phyloP scores from a whole-genome alignment of 2,329 filamentous ascomycete genomes.

The Cercospora canescens region DNA sequence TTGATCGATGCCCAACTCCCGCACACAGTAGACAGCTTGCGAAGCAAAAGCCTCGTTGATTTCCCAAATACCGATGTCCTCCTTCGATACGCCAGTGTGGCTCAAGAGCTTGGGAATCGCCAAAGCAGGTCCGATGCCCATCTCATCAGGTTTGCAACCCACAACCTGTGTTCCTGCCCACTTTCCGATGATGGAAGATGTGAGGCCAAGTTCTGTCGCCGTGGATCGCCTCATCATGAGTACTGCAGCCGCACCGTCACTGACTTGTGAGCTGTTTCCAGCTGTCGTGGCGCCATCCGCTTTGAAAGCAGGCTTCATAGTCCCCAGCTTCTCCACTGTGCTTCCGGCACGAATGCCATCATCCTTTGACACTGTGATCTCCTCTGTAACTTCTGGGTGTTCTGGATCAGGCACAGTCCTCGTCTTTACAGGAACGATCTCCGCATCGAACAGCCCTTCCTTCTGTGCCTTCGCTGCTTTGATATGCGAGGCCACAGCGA shows the following conservation, averaged over 20 bases:
- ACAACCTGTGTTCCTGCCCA: conserved; percentile 76
- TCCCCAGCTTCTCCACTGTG: conserved; percentile 68
- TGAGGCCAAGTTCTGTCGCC: conserved; percentile 70
- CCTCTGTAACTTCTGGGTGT: conserved; percentile 49
- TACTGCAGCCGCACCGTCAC: conserved; percentile 81
- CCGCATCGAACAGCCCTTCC: conserved; percentile 68
- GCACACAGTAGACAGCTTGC: conserved; percentile 68
- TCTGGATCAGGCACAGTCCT: conserved; percentile 65
- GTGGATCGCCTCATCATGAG: conserved; percentile 83
- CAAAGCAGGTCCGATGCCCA: conserved; percentile 86
- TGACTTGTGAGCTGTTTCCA: conserved; percentile 82
- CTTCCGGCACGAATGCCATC: conserved; percentile 77
- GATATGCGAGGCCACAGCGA: conserved; percentile 73
- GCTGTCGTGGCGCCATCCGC: conserved; percentile 75
- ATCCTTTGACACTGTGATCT: conserved; percentile 71
- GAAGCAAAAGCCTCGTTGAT: conserved; percentile 80
- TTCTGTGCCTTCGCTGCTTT: conserved; percentile 71
- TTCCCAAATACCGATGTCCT: conserved; percentile 84
- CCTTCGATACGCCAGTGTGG: conserved; percentile 63
- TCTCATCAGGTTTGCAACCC: conserved; percentile 85
- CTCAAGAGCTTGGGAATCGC: conserved; percentile 81
- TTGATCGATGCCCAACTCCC: conserved; percentile 67
- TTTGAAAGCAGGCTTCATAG: conserved; percentile 84
- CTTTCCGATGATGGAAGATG: conserved; percentile 71
- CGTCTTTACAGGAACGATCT: conserved; percentile 80